Percentiles rank a stretch among this genome's conserved stretches.
Conservation (phyloP, 2,329 filamentous ascomycete genomes). For the Herpotrichia juniperi region DNA sequence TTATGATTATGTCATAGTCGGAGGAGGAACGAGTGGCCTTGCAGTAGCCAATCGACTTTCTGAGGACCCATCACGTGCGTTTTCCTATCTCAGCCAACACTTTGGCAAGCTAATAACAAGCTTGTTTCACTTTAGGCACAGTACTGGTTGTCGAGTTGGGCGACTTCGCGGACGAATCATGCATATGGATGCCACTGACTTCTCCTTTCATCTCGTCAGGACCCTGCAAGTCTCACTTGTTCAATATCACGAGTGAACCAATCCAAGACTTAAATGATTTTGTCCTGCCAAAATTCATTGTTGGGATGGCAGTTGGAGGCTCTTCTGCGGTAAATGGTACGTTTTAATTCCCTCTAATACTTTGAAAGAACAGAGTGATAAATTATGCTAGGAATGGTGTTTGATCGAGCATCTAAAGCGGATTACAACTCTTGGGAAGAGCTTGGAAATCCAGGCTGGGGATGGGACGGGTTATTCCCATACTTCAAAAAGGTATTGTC, state of each 20-base stretch:
- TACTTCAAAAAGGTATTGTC: conserved; percentile 28
- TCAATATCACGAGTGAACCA: neutral
- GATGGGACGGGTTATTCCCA: conserved; percentile 53
- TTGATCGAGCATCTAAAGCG: conserved; percentile 3
- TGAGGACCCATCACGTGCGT: conserved; percentile 12
- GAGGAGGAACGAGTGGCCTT: conserved; percentile 26
- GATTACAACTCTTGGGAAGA: conserved; percentile 58
- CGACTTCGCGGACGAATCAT: conserved; percentile 1
- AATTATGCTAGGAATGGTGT: neutral
- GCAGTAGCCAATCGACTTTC: conserved; percentile 26
- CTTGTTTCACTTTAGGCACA: neutral
- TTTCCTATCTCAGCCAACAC: neutral
- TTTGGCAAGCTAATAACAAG: neutral
- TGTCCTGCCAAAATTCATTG: neutral
- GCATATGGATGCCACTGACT: conserved; percentile 2
- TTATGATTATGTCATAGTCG: conserved; percentile 30
- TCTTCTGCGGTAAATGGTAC: neutral
- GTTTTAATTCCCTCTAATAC: neutral
- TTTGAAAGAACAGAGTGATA: neutral
- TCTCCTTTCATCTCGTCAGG: neutral
- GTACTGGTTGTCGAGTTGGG: conserved; percentile 2
- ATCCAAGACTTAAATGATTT: neutral
- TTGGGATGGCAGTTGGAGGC: neutral
- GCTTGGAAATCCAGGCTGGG: conserved; percentile 64
- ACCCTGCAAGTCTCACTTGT: neutral